These are phyloP conservation scores for Blastobotrys capitulatus DNA, from an alignment of 1,139 yeast genomes.

Conservation along the genomic window DNA sequence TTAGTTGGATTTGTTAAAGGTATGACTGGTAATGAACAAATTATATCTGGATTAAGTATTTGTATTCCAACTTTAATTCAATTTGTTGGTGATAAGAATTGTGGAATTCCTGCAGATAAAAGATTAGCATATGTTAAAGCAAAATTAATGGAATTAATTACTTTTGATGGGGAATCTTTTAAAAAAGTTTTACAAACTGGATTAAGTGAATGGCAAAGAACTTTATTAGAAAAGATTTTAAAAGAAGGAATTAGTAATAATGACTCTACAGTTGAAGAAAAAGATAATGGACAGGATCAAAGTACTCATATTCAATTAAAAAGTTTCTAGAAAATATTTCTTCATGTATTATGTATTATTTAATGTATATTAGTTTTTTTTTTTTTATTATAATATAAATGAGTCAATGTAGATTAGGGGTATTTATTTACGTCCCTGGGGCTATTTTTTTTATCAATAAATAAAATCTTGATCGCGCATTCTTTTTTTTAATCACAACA, in stretches of 20 bases:
- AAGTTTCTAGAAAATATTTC: slow-evolving; percentile 17
- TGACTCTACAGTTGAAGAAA: not conserved
- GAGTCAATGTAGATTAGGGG: no score
- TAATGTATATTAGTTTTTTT: no score
- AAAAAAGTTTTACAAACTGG: slow-evolving; percentile 42
- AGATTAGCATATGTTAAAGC: slow-evolving; percentile 44
- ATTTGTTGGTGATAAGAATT: slow-evolving; percentile 32
- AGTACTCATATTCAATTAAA: slow-evolving; percentile 30
- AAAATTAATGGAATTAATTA: slow-evolving; percentile 48
- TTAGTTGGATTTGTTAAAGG: slow-evolving; percentile 45
- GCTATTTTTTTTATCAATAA: no score
- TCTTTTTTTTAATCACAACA: no score
- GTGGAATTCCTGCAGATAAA: slow-evolving; percentile 21
- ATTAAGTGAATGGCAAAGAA: slow-evolving; percentile 25
- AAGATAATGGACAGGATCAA: slow-evolving; percentile 16
- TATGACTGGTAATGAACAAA: slow-evolving; percentile 30
- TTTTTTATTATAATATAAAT: no score
- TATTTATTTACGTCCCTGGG: no score
- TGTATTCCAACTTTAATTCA: slow-evolving; percentile 48
- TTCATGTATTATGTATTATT: no score
- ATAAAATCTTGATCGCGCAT: no score
- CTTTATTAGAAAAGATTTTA: slow-evolving; percentile 23
- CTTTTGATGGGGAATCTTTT: slow-evolving; percentile 47
- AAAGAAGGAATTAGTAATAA: slow-evolving; percentile 15
- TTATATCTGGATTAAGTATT: slow-evolving; percentile 38